phyloP scores from a whole-genome alignment of 192 early-diverging fungal species.

The Allomyces macrogynus region DNA sequence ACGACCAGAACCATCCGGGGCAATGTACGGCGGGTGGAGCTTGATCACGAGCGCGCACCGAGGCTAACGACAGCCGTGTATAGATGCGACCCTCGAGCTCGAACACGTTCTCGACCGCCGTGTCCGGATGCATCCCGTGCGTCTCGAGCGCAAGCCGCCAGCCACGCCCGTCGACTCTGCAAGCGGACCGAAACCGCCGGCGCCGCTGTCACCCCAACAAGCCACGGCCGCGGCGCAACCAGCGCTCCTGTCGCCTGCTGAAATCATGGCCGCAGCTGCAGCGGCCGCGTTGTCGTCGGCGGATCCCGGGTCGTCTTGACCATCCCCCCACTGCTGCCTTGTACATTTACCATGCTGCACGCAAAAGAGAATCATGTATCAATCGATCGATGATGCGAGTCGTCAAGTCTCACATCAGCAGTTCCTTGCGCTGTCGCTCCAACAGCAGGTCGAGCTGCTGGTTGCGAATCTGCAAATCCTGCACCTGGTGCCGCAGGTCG shows the following conservation, averaged over 20 bases:
- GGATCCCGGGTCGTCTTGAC: background rate
- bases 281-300: background rate
- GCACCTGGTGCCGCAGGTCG: slow-evolving; percentile 15
- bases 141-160: background rate
- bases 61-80: no score
- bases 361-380: background rate
- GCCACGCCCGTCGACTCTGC: no score
- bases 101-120: background rate
- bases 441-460: slow-evolving; percentile 22
- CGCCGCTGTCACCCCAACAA: no score
- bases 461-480: slow-evolving; percentile 17
- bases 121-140: background rate
- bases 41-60: no score
- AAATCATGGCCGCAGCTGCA: background rate
- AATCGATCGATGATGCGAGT: background rate
- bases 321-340: no score
- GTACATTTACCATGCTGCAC: background rate
- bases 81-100: background rate
- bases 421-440: slow-evolving; percentile 26
- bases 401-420: slow-evolving; percentile 5
- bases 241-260: no score
- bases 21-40: background rate
- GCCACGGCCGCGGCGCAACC: no score
- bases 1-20: background rate
- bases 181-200: no score